A percentile compares a stretch with the other conserved stretches of the same genome.
Evolutionary conservation across 805 yeast genomes (phyloP).

Genomic region (Grigorovia jiainica): DNA sequence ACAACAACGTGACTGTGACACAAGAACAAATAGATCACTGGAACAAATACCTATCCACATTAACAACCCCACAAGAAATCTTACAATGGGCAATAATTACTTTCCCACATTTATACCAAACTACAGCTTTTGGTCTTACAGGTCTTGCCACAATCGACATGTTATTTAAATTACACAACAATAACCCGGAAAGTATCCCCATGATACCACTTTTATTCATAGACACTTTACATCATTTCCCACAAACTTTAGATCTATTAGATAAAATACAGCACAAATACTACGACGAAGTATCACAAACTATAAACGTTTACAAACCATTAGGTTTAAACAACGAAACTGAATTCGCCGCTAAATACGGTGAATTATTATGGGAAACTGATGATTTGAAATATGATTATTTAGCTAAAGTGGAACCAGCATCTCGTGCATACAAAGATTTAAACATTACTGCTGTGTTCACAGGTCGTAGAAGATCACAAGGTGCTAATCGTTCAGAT

Average conservation of each 20-base stretch:
- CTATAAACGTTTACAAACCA: constrained; percentile 63
- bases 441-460: constrained; percentile 73
- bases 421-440: constrained; percentile 71
- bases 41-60: constrained; percentile 47
- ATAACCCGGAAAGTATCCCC: constrained; percentile 9
- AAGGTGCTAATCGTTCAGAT: constrained; percentile 73
- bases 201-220: constrained; percentile 66
- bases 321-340: constrained; percentile 40
- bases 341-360: constrained; percentile 61
- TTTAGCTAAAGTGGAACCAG: constrained; percentile 86
- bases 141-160: constrained; percentile 85
- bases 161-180: constrained; percentile 42
- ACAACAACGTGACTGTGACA: constrained; percentile 31
- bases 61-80: constrained; percentile 56
- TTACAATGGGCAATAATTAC: constrained; percentile 77
- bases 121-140: constrained; percentile 91
- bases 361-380: constrained; percentile 72
- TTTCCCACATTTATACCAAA: constrained; percentile 75
- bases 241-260: constrained; percentile 79
- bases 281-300: constrained; percentile 20
- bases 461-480: constrained; percentile 85
- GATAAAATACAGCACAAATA: constrained; percentile 48
- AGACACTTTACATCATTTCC: constrained; percentile 88
- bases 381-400: constrained; percentile 78
- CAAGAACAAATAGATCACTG: constrained; percentile 53